These are phyloP conservation scores for Verticillium albo-atrum DNA, from an alignment of 2,329 filamentous ascomycete species.

Conservation along the genomic window DNA sequence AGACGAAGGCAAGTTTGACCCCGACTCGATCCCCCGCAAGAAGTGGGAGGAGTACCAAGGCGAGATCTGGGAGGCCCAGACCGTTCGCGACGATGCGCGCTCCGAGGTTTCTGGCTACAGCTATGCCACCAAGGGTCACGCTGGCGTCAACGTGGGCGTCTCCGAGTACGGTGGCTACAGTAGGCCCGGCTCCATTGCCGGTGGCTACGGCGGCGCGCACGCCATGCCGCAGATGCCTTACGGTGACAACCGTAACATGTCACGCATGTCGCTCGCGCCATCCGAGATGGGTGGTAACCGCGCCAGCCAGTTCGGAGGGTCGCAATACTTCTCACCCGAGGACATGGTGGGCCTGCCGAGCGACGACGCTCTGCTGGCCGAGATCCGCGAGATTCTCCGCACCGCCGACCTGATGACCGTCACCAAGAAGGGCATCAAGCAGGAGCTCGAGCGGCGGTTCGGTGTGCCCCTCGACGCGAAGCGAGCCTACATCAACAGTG, in stretches of 20 bases:
- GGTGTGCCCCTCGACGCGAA: slow-evolving; percentile 80
- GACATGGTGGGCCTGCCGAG: slow-evolving; percentile 74
- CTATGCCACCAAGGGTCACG: slow-evolving; percentile 81
- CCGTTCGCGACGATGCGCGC: slow-evolving; percentile 70
- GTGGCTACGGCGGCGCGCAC: slow-evolving; percentile 28
- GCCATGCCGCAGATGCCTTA: slow-evolving; percentile 44
- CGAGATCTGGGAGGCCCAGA: slow-evolving; percentile 95
- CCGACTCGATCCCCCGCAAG: slow-evolving; percentile 87
- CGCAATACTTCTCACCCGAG: slow-evolving; percentile 55
- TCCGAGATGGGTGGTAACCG: slow-evolving; percentile 60
- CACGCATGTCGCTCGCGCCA: slow-evolving; percentile 75
- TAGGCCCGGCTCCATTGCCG: slow-evolving; percentile 50
- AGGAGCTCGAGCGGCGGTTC: slow-evolving; percentile 87
- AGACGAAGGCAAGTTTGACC: slow-evolving; percentile 98
- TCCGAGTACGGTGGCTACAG: slow-evolving; percentile 69
- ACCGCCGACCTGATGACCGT: slow-evolving; percentile 95
- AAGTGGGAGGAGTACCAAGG: slow-evolving; percentile 99
- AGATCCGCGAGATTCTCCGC: slow-evolving; percentile 89
- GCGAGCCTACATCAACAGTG: slow-evolving; percentile 89
- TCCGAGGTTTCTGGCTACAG: slow-evolving; percentile 92
- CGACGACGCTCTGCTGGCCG: slow-evolving; percentile 84
- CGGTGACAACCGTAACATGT: slow-evolving; percentile 39
- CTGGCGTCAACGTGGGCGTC: slow-evolving; percentile 34
- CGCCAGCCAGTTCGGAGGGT: slow-evolving; percentile 57
- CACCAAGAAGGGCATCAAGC: slow-evolving; percentile 97